Conservation (phyloP, 228 moss, liverwort and hornwort genomes). For the Sphagnum magellanicum region DNA sequence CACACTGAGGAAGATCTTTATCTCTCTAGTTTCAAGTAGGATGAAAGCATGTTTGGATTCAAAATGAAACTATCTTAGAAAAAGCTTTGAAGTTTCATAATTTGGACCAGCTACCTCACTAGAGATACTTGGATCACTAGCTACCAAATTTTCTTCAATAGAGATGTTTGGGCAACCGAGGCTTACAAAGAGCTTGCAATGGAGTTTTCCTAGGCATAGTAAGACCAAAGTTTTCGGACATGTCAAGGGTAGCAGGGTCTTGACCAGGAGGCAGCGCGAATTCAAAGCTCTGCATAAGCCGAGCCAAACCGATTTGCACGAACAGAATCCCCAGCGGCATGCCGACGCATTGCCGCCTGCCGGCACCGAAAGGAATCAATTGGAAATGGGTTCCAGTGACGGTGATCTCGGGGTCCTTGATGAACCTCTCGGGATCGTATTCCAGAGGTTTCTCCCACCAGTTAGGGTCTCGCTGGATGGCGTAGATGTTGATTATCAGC, state of each 20-base stretch:
- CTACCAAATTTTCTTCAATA: neutral
- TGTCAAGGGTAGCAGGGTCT: slow-evolving; percentile 3
- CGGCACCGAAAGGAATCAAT: slow-evolving; percentile 16
- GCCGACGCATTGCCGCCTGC: slow-evolving; percentile 10
- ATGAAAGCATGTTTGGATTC: no score
- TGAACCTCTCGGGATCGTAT: slow-evolving; percentile 16
- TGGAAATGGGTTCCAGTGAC: slow-evolving; percentile 15
- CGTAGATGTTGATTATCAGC: slow-evolving; percentile 14
- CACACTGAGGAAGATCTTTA: no score
- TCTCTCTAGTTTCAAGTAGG: no score
- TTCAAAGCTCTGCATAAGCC: slow-evolving; percentile 26
- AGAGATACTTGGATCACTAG: no score
- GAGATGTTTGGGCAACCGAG: slow-evolving; percentile 11
- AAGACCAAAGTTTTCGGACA: slow-evolving; percentile 11
- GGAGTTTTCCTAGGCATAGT: slow-evolving; percentile 4
- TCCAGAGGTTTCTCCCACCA: slow-evolving; percentile 4
- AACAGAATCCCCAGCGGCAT: slow-evolving; percentile 6
- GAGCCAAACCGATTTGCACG: slow-evolving; percentile 17
- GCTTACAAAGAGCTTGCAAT: slow-evolving; percentile 5
- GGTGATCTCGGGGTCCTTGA: slow-evolving; percentile 8
- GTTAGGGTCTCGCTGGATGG: slow-evolving; percentile 11
- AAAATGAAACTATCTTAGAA: no score
- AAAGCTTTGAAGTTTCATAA: no score
- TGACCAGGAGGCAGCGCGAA: slow-evolving; percentile 6
- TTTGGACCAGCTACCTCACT: no score